phyloP scores from a whole-genome alignment of 2,329 filamentous ascomycete species.

The Botrytis hyacinthi region DNA sequence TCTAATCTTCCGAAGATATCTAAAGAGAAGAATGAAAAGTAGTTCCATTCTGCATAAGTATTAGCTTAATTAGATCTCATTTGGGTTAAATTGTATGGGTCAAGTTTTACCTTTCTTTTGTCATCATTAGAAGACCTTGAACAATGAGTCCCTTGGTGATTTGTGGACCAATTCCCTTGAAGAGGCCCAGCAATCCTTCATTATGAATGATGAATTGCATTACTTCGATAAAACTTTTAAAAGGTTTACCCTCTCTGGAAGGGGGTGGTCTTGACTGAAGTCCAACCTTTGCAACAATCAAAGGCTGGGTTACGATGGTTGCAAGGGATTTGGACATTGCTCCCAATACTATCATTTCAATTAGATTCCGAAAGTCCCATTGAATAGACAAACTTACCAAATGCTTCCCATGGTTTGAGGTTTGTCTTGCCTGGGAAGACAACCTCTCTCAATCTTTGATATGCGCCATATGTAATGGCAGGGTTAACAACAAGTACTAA shows the following conservation, averaged over 20 bases:
- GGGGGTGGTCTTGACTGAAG: conserved; percentile 90
- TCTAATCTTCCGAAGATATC: conserved; percentile 71
- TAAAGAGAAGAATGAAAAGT: conserved; percentile 79
- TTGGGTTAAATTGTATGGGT: not conserved
- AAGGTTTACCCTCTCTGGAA: conserved; percentile 80
- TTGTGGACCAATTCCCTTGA: conserved; percentile 95
- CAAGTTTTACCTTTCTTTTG: conserved; percentile 76
- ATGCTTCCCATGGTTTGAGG: conserved; percentile 82
- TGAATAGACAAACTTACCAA: conserved; percentile 60
- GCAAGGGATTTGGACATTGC: conserved; percentile 90
- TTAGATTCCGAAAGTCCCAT: not conserved
- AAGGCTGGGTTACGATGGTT: conserved; percentile 86
- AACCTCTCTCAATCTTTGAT: conserved; percentile 77
- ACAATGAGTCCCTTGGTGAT: conserved; percentile 90
- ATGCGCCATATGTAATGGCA: conserved; percentile 95
- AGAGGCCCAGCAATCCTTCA: conserved; percentile 79
- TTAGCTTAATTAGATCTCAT: conserved; percentile 16
- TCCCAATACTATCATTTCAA: conserved; percentile 65
- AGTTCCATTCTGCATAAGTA: conserved; percentile 69
- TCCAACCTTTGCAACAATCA: conserved; percentile 97
- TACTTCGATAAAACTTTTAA: conserved; percentile 90
- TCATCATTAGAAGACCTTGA: conserved; percentile 98
- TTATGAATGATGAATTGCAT: conserved; percentile 91
- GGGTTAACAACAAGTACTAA: conserved; percentile 94
- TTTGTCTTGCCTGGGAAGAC: conserved; percentile 75